Evolutionary conservation across 768 basidiomycete species (phyloP).

Genomic region (Xanthoconium purpureum): DNA sequence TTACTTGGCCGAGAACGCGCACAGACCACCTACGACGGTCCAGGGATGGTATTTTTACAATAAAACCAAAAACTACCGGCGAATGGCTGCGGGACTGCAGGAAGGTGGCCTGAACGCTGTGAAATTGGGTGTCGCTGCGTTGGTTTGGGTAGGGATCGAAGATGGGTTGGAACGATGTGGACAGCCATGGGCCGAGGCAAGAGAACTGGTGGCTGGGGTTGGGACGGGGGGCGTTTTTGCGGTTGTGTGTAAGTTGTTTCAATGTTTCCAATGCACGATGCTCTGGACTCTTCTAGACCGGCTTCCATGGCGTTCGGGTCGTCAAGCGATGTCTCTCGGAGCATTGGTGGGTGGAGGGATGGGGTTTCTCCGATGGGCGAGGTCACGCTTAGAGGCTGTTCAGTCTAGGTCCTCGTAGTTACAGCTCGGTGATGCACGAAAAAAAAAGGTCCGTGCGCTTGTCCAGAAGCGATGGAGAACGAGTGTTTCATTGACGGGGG

Average conservation of each 20-base stretch:
- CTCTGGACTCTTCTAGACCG: slow-evolving; percentile 43
- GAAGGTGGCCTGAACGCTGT: slow-evolving; percentile 58
- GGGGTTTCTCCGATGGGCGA: slow-evolving; percentile 43
- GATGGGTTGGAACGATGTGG: slow-evolving; percentile 40
- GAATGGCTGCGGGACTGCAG: slow-evolving; percentile 69
- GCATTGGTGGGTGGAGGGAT: slow-evolving; percentile 53
- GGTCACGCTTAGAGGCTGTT: slow-evolving; percentile 27
- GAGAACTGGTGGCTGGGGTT: slow-evolving; percentile 61
- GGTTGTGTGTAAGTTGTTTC: slow-evolving; percentile 44
- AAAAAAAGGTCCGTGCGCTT: slow-evolving; percentile 9
- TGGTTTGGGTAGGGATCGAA: slow-evolving; percentile 49
- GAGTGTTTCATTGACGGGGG: slow-evolving; percentile 10
- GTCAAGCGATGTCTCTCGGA: slow-evolving; percentile 54
- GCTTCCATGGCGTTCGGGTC: slow-evolving; percentile 48
- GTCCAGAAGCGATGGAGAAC: slow-evolving; percentile 2
- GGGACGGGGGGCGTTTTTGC: slow-evolving; percentile 62
- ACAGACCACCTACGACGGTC: slow-evolving; percentile 79
- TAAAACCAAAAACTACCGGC: slow-evolving; percentile 91
- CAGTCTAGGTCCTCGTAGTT: slow-evolving; percentile 9
- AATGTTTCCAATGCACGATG: not conserved
- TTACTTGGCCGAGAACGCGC: slow-evolving; percentile 91
- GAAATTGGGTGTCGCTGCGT: slow-evolving; percentile 46
- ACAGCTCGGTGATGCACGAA: not conserved
- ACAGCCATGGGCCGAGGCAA: slow-evolving; percentile 37
- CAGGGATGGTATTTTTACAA: slow-evolving; percentile 96